Evolutionary conservation across 345 rosid species (phyloP), one percentile per base, ranked within the genome.

Genomic region (Geranium brycei): DNA sequence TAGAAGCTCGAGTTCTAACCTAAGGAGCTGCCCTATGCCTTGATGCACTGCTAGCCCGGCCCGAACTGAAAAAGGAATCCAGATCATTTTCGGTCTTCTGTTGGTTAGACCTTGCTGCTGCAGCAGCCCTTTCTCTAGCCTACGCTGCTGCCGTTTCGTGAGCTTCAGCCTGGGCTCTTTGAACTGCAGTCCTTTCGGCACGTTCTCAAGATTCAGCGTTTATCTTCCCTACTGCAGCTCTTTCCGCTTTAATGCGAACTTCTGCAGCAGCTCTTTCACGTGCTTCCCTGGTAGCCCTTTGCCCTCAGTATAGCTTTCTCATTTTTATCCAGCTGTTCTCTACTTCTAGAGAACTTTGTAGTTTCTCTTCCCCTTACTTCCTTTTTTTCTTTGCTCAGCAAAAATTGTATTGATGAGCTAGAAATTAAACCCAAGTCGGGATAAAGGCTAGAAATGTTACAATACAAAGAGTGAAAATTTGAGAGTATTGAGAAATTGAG

Each of bases 281-380:
- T 69, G 78, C 84, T 69, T 80, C 84, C 72, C 79, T 75, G 13
- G 81, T 80, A 38, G 81, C 84, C 69, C 79, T 75, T 66, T 77
- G 81, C 51, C 64, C 69, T 66, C 65, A 17, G 53, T 40, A 31
- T 16, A 65, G 66, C 79, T 69, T 57, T 64, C 62, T 77, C 81
- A 59, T 32, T 64, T 60, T 75, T 72, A 55, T 65, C 74, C 55
- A 66, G 59, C 68, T 55, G 65, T 53, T 78, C 82, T 70, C 63
- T 78, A 66, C 68, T 73, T 71, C 82, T 75, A 57, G 75, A 62
- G 71, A 72, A 55, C 68, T 73, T 75, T 60, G 79, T 28, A 64
- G 62, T 60, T 58, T 75, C 82, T 60, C 73, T 70, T 57, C 69
- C 80, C 70, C 80, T 73, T 73, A 76, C 70, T 58, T 62, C 70